Conservation (phyloP, 2,329 filamentous ascomycete genomes). For the Pyrenophora tritici-repentis region DNA sequence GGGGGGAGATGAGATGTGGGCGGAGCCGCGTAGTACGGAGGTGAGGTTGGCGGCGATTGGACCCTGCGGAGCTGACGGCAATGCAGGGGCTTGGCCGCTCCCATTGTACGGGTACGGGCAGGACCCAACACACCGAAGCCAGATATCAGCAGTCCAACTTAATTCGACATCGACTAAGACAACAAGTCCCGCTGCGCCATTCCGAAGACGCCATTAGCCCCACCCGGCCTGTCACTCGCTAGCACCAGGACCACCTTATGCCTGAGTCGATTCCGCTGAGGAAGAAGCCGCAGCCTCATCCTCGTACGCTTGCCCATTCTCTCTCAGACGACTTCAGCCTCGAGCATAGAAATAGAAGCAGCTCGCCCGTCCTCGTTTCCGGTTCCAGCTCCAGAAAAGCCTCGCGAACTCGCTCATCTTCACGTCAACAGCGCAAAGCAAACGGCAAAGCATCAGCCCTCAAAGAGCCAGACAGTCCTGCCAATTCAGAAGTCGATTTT, state of each 20-base stretch:
- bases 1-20: not conserved
- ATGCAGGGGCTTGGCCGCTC: not conserved
- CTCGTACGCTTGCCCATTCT: slow-evolving; percentile 21
- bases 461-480: slow-evolving; percentile 26
- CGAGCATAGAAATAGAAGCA: slow-evolving; percentile 14
- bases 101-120: no score
- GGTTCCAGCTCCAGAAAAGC: slow-evolving; percentile 25
- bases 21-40: slow-evolving; percentile 12
- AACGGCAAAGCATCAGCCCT: slow-evolving; percentile 12
- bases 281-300: slow-evolving; percentile 31
- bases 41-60: slow-evolving; percentile 15
- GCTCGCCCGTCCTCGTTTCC: slow-evolving; percentile 32
- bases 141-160: slow-evolving; percentile 14
- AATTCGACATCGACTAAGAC: slow-evolving; percentile 2
- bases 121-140: slow-evolving; percentile 8
- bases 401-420: slow-evolving; percentile 27
- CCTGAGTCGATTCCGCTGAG: slow-evolving; percentile 45
- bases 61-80: slow-evolving; percentile 4
- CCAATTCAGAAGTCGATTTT: slow-evolving; percentile 46
- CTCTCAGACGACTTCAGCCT: slow-evolving; percentile 23
- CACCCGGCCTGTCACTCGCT: slow-evolving; percentile 21
- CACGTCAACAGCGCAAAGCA: slow-evolving; percentile 17
- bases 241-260: slow-evolving; percentile 37
- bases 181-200: slow-evolving; percentile 6
- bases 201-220: slow-evolving; percentile 10